These are phyloP conservation scores for Hippophae gyantsensis DNA, from an alignment of 306 rosid species.

Conservation along the genomic window DNA sequence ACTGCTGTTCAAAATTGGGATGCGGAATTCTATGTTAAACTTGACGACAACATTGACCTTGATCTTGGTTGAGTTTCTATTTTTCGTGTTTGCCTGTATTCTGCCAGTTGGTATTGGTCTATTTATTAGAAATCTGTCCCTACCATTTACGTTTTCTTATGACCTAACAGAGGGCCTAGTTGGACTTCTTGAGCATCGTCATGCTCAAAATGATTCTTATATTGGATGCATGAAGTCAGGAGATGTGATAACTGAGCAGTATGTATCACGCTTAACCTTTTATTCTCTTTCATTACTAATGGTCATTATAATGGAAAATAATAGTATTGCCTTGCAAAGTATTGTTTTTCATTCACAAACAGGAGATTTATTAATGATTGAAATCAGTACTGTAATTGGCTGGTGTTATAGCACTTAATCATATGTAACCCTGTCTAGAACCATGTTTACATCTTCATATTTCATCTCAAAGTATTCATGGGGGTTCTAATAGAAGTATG, in stretches of 20 bases:
- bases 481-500: too few species aligned
- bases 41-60: slow-evolving; percentile 69
- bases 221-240: slow-evolving; percentile 99
- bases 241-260: slow-evolving; percentile 88
- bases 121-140: slow-evolving; percentile 9
- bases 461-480: too few species aligned
- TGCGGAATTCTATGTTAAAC: slow-evolving; percentile 92
- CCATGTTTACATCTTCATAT: too few species aligned
- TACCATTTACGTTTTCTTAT: slow-evolving; percentile 21
- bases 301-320: too few species aligned
- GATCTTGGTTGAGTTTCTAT: slow-evolving; percentile 61
- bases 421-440: too few species aligned
- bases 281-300: not conserved
- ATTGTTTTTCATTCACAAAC: too few species aligned
- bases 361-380: too few species aligned
- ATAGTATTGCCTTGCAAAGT: too few species aligned
- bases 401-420: too few species aligned
- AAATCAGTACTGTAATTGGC: too few species aligned
- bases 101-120: slow-evolving; percentile 5
- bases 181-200: slow-evolving; percentile 85
- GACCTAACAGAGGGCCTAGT: slow-evolving; percentile 66
- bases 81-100: slow-evolving; percentile 11
- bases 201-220: slow-evolving; percentile 77
- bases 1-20: slow-evolving; percentile 95
- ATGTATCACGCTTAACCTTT: slow-evolving; percentile 20